Evolutionary conservation across 352 stramenopile species (phyloP).

Genomic region (Thalassiosira delicatula): DNA sequence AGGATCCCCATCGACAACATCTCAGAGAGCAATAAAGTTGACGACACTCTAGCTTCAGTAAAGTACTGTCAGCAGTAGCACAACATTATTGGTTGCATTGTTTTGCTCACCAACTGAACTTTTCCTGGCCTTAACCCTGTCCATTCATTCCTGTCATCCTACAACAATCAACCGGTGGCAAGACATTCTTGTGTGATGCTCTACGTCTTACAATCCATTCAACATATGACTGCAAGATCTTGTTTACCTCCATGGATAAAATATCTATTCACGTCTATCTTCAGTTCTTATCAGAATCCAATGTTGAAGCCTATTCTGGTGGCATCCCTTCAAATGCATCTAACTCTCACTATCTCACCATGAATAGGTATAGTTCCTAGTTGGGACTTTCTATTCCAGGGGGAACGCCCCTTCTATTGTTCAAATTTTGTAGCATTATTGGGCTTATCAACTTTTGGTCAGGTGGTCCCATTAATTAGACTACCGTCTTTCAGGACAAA

Average conservation of each 20-base stretch:
- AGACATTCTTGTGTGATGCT: constrained; percentile 15
- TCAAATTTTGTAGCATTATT: constrained; percentile 26
- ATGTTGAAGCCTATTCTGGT: constrained; percentile 20
- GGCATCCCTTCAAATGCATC: not conserved
- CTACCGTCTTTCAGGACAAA: not conserved
- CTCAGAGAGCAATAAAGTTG: not conserved
- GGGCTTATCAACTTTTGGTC: constrained; percentile 2
- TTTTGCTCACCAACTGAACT: constrained; percentile 34
- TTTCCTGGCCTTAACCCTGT: constrained; percentile 34
- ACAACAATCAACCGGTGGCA: constrained; percentile 7
- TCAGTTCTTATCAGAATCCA: not conserved
- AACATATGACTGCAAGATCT: constrained; percentile 6
- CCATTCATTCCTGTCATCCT: constrained; percentile 50
- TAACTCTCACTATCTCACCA: not conserved
- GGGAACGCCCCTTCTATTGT: not conserved
- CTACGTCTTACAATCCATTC: constrained; percentile 32
- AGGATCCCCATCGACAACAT: constrained; percentile 52
- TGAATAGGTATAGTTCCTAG: constrained; percentile 20
- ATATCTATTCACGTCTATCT: not conserved
- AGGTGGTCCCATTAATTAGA: constrained; percentile 21
- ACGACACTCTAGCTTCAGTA: not conserved
- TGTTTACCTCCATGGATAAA: not conserved
- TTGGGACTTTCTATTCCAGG: constrained; percentile 9
- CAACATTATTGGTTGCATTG: constrained; percentile 37
- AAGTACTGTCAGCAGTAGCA: constrained; percentile 13